phyloP scores from a whole-genome alignment of 768 basidiomycete species.

The Lyophyllum semitale region DNA sequence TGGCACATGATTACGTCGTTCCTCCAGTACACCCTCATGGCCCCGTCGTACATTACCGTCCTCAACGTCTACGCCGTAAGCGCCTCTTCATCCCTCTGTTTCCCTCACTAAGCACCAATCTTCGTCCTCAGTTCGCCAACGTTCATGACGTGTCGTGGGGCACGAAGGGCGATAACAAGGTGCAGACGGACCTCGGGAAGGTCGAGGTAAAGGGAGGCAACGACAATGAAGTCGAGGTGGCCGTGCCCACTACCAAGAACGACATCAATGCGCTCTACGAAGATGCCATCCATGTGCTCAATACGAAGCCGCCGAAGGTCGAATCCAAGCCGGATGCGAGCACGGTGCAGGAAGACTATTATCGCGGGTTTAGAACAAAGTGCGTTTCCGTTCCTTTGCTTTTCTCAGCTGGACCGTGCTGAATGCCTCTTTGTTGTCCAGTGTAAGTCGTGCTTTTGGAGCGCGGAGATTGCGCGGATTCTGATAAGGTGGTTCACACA shows the following conservation, averaged over 20 bases:
- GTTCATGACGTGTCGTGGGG: conserved; percentile 95
- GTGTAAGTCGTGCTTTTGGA: conserved; percentile 24
- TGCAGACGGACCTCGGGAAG: conserved; percentile 76
- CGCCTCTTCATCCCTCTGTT: neutral
- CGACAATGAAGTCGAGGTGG: conserved; percentile 84
- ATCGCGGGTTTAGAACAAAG: conserved; percentile 90
- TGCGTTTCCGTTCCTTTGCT: conserved; percentile 31
- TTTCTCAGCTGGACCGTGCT: neutral
- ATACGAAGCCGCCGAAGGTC: conserved; percentile 74
- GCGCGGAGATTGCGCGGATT: neutral
- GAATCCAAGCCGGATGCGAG: conserved; percentile 60
- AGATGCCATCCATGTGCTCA: conserved; percentile 83
- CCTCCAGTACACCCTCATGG: conserved; percentile 88
- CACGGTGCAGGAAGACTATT: conserved; percentile 84
- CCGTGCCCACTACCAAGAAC: conserved; percentile 82
- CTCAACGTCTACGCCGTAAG: conserved; percentile 86
- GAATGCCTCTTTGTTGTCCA: conserved; percentile 20
- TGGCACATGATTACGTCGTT: conserved; percentile 99
- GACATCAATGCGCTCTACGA: conserved; percentile 91
- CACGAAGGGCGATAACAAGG: conserved; percentile 92
- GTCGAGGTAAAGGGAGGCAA: conserved; percentile 33
- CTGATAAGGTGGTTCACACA: conserved; percentile 20
- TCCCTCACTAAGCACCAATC: conserved; percentile 1
- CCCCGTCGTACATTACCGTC: conserved; percentile 92
- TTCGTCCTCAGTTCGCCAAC: conserved; percentile 66